These are phyloP conservation scores for Myriosclerotinia scirpicola DNA, from an alignment of 2,329 filamentous ascomycete genomes.

Conservation along the genomic window DNA sequence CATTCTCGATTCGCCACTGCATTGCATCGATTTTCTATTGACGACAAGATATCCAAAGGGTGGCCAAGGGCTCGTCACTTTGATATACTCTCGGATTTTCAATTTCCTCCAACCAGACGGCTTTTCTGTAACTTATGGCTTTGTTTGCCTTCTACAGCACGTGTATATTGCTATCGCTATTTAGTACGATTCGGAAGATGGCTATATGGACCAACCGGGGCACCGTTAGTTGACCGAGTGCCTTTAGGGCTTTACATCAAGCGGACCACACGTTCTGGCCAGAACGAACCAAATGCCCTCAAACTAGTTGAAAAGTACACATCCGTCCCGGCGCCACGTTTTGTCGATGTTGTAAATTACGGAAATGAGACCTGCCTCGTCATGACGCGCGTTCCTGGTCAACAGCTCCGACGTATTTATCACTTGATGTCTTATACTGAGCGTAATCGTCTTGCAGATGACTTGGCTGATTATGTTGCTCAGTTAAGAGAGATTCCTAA, in stretches of 20 bases:
- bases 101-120: too few species aligned
- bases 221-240: not conserved
- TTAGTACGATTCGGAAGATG: not conserved
- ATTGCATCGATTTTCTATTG: too few species aligned
- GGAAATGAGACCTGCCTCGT: not conserved
- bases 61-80: too few species aligned
- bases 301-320: not conserved
- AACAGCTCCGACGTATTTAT: not conserved
- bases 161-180: too few species aligned
- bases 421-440: constrained; percentile 4
- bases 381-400: not conserved
- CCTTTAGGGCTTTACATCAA: not conserved
- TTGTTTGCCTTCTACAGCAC: too few species aligned
- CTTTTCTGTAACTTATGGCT: too few species aligned
- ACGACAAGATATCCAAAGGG: too few species aligned
- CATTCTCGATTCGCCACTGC: too few species aligned
- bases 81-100: too few species aligned
- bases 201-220: not conserved
- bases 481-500: not conserved
- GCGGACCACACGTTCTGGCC: not conserved
- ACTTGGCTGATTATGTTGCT: not conserved
- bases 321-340: not conserved
- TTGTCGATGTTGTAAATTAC: not conserved
- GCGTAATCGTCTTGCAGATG: not conserved
- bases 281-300: not conserved